Evolutionary conservation across 345 rosid genomes (phyloP).

Genomic region (Chamaenerion angustifolium): DNA sequence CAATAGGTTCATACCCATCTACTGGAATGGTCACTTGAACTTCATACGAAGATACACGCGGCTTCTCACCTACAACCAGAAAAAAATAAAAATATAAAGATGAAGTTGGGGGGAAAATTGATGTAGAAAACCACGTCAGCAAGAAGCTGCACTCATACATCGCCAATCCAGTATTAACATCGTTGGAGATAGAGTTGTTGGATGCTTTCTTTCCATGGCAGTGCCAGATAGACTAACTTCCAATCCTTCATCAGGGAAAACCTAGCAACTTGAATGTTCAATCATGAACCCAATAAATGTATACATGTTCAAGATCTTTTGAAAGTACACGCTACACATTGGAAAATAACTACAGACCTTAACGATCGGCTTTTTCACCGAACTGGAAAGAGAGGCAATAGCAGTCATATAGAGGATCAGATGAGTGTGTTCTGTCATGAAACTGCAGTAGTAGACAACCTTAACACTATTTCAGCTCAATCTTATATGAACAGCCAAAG

Average conservation of each 20-base stretch:
- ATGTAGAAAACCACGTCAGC: slow-evolving; percentile 3
- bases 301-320: not conserved
- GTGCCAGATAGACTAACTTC: slow-evolving; percentile 52
- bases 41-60: slow-evolving; percentile 46
- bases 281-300: not conserved
- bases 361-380: slow-evolving; percentile 49
- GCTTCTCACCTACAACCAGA: slow-evolving; percentile 37
- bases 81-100: too few species aligned
- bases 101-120: not conserved
- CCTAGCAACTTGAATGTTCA: slow-evolving; percentile 17
- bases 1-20: slow-evolving; percentile 67
- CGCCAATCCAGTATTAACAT: slow-evolving; percentile 66
- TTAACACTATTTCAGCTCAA: not conserved
- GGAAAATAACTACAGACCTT: slow-evolving; percentile 23
- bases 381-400: slow-evolving; percentile 51
- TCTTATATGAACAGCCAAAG: not conserved
- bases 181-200: slow-evolving; percentile 82
- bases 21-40: slow-evolving; percentile 66
- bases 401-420: slow-evolving; percentile 83
- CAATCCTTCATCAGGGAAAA: slow-evolving; percentile 65
- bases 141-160: slow-evolving; percentile 30
- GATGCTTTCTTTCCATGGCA: slow-evolving; percentile 46
- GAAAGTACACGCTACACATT: slow-evolving; percentile 1
- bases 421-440: slow-evolving; percentile 65
- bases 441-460: slow-evolving; percentile 25